These are phyloP conservation scores for Rubroshorea leprosula DNA, from an alignment of 345 rosid genomes.

Conservation along the genomic window DNA sequence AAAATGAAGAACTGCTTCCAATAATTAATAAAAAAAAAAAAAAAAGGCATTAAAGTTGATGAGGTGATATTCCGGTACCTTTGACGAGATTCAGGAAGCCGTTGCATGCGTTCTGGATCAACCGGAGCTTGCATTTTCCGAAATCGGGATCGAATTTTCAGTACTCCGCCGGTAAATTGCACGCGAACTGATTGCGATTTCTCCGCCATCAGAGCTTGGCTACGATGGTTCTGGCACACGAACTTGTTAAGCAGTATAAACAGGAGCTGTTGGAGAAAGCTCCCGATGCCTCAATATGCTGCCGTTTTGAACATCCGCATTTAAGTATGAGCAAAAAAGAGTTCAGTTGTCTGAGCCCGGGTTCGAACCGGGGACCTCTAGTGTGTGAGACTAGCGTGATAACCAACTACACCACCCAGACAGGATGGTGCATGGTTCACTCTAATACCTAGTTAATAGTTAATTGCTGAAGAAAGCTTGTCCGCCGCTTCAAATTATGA, in stretches of 20 bases:
- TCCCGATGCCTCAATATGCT: too few relatives aligned
- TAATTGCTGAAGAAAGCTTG: too few relatives aligned
- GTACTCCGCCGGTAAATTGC: conserved; percentile 47
- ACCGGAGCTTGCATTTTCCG: conserved; percentile 47
- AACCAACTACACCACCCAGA: conserved; percentile 81
- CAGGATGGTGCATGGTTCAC: too few relatives aligned
- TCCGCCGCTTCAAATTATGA: too few relatives aligned
- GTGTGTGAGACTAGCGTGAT: conserved; percentile 79
- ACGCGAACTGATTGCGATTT: conserved; percentile 36
- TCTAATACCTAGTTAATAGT: too few relatives aligned
- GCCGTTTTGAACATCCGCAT: too few relatives aligned
- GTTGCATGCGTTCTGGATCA: conserved; percentile 41
- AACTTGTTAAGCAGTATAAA: neutral
- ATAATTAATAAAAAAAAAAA: too few relatives aligned
- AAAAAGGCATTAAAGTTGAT: neutral
- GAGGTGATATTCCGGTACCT: conserved; percentile 16
- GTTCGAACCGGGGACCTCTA: conserved; percentile 71
- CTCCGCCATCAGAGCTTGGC: conserved; percentile 17
- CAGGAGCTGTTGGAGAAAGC: conserved; percentile 7
- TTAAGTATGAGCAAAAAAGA: too few relatives aligned
- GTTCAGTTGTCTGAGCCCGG: conserved; percentile 62
- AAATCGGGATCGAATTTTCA: conserved; percentile 51
- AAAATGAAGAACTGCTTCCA: neutral
- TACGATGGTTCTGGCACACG: neutral
- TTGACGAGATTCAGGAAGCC: conserved; percentile 41